Base-by-base conservation (phyloP, 139 green algal species). In the Ostreobium quekettii region DNA sequence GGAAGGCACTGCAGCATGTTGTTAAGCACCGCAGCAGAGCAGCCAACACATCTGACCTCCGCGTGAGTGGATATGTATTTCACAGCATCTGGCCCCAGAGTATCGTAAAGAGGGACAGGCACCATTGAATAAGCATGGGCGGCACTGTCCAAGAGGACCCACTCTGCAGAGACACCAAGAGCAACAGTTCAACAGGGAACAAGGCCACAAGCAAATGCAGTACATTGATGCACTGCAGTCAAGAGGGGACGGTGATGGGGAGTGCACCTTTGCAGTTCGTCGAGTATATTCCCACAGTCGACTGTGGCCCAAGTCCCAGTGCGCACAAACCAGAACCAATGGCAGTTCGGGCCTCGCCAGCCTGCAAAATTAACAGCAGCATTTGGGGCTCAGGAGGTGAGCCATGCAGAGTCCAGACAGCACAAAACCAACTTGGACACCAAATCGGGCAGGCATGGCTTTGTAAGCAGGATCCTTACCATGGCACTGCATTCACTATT, bases 41-140 rank as follows among this genome's bases (percentile, higher is more conserved):
- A 90, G 2, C 81, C 88, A 22, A 97, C 86, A 2, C 77, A 82
- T 28, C 74, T 64, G 63, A 97, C 74, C 78, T 97, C 91, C 15
- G 90, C 92, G 67, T 99, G 93, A 68, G 91, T 92, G 67, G 77
- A 83, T 68, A 99, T 98, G 82, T 93, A 98, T 71, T 89, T 72
- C 38, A 97, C 93, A 1, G 85, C 82, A 72, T 98, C 93, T 1
- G 92, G 88, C 0, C 92, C 93, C 59, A 98, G 74, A 0, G 93
- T 98, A 78, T 98, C 93, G 74, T 99, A 99, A 66, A 99, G 82
- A 28, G 93, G 93, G 38, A 99, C 93, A 19, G 85, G 83, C 1
- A 88, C 77, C 74, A 96, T 86, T 64, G 73, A 79, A 81, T 96
- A 96, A 1, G 93, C 85, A 70, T 93, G 83, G 37, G 83, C 80